Evolutionary conservation across 257 asterid species (phyloP).

Genomic region (Catharanthus roseus): DNA sequence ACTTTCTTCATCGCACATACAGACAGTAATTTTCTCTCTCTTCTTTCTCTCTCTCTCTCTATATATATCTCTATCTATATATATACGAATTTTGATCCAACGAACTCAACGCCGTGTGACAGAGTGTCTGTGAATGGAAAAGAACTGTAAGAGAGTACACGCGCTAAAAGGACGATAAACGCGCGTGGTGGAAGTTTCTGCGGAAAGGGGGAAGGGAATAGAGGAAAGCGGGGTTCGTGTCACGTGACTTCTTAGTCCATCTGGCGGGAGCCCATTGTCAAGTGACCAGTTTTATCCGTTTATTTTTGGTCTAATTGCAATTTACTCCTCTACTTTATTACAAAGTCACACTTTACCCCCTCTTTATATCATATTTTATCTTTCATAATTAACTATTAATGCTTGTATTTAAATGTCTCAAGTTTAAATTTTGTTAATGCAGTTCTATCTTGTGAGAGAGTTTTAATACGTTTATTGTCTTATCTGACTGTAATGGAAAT

Average conservation of each 20-base stretch:
- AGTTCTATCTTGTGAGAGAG: too few species aligned
- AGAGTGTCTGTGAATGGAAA: background rate
- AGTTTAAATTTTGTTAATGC: too few species aligned
- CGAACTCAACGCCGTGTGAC: background rate
- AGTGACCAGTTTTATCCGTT: background rate
- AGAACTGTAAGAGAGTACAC: background rate
- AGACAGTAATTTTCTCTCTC: background rate
- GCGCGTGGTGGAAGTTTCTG: conserved; percentile 8
- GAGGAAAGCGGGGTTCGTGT: background rate
- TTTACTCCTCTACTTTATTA: background rate
- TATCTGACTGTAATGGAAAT: too few species aligned
- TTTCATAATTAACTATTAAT: too few species aligned
- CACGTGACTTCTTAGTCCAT: conserved; percentile 7
- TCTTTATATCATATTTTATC: background rate
- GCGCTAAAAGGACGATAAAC: background rate
- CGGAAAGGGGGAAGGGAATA: background rate
- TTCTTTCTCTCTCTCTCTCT: too few species aligned
- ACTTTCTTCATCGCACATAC: background rate
- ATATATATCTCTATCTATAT: too few species aligned
- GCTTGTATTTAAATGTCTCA: too few species aligned
- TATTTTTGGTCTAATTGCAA: background rate
- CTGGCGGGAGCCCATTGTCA: background rate
- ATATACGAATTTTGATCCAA: too few species aligned
- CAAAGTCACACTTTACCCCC: background rate
- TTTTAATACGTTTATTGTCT: too few species aligned